Evolutionary conservation across 78 protist genomes (phyloP).

Genomic region (Dictyostelium capitatum): DNA sequence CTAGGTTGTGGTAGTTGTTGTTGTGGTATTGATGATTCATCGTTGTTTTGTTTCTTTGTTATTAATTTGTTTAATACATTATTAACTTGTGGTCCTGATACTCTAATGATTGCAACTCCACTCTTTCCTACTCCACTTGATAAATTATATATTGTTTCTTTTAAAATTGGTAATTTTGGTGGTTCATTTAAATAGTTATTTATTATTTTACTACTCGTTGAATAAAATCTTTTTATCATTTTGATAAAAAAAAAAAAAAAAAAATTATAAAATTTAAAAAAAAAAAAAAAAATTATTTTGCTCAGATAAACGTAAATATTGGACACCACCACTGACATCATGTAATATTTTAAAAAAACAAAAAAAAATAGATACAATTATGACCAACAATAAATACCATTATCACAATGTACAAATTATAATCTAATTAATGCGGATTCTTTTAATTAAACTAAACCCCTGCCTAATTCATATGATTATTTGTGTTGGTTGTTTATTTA

Average conservation of each 20-base stretch:
- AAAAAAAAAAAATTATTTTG: not conserved
- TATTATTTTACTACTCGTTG: not conserved
- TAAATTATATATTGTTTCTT: constrained; percentile 65
- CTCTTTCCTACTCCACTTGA: constrained; percentile 49
- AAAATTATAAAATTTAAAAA: not conserved
- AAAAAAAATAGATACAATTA: not conserved
- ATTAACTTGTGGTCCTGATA: constrained; percentile 48
- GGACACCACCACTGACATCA: too few species aligned
- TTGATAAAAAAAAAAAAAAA: not conserved
- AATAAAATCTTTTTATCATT: constrained; percentile 28
- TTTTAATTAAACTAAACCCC: too few species aligned
- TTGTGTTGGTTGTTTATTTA: too few species aligned
- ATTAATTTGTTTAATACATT: constrained; percentile 7
- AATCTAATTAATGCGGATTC: too few species aligned
- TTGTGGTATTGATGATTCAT: not conserved
- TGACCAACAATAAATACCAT: too few species aligned
- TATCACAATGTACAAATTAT: too few species aligned
- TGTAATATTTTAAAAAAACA: not conserved
- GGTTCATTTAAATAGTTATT: not conserved
- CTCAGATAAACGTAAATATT: too few species aligned
- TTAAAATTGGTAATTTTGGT: constrained; percentile 1
- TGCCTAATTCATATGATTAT: too few species aligned
- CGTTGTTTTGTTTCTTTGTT: not conserved
- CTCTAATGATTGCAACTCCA: constrained; percentile 75
- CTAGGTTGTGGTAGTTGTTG: not conserved